A percentile compares a stretch with the other conserved stretches of the same genome.
Evolutionary conservation across 371 early-diverging fungal genomes (phyloP).

Genomic region (Blakeslea trispora): DNA sequence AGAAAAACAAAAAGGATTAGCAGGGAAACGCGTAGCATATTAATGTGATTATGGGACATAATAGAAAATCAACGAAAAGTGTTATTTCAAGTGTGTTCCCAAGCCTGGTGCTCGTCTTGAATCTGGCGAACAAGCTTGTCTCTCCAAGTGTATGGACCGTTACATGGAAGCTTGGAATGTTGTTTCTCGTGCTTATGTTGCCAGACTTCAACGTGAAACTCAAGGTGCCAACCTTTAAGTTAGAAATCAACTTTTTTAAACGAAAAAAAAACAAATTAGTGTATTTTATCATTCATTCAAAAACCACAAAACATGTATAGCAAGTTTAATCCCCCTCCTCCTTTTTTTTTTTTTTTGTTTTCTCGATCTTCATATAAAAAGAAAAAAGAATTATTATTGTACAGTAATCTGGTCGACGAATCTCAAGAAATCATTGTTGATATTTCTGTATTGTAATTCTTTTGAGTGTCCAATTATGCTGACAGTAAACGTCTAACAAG

Average conservation of each 20-base stretch:
- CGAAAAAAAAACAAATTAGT: constrained; percentile 9
- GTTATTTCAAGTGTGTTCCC: constrained; percentile 80
- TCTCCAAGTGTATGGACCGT: constrained; percentile 85
- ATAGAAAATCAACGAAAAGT: constrained; percentile 84
- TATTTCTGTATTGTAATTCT: too few species aligned
- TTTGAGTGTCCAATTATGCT: too few species aligned
- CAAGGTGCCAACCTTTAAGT: constrained; percentile 35
- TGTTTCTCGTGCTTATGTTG: constrained; percentile 77
- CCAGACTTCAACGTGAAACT: constrained; percentile 70
- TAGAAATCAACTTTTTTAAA: constrained; percentile 1
- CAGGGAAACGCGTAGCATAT: not conserved
- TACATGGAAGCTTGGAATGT: constrained; percentile 89
- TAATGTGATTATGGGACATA: not conserved
- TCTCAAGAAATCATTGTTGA: too few species aligned
- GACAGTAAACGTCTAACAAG: too few species aligned
- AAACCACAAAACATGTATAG: constrained; percentile 12
- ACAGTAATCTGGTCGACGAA: too few species aligned
- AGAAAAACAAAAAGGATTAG: too few species aligned
- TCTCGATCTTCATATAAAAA: constrained; percentile 9
- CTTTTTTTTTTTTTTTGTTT: too few species aligned
- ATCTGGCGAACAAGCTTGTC: constrained; percentile 73
- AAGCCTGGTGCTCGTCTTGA: constrained; percentile 74
- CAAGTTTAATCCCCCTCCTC: not conserved
- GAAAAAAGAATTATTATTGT: not conserved
- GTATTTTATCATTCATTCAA: constrained; percentile 14